Percentiles rank a stretch among this genome's conserved stretches.
These are phyloP conservation scores for Trypanosomatidae sp. DNA, from an alignment of 208 protist species.

Conservation along the genomic window DNA sequence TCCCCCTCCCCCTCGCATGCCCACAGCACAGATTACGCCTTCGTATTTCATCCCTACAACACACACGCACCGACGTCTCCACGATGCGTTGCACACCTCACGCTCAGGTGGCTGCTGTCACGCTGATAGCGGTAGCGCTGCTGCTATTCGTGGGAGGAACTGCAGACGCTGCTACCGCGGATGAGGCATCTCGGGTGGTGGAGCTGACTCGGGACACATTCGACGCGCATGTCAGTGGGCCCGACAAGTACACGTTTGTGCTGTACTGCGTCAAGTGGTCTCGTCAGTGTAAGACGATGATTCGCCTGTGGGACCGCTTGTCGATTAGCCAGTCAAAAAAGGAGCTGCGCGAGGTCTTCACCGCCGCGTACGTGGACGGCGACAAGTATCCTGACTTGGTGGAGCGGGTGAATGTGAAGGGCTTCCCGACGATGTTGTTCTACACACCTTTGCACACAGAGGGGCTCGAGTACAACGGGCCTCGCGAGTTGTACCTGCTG, in stretches of 20 bases:
- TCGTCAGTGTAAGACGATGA: conserved; percentile 34
- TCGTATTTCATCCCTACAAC: neutral
- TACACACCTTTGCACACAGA: conserved; percentile 70
- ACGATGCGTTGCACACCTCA: neutral
- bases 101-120: neutral
- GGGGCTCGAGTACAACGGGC: conserved; percentile 56
- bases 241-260: conserved; percentile 64
- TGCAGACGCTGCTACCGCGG: neutral
- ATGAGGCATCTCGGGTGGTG: conserved; percentile 47
- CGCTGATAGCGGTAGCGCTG: conserved; percentile 2
- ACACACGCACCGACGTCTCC: neutral
- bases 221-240: conserved; percentile 52
- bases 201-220: conserved; percentile 63
- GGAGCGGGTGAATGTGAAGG: conserved; percentile 41
- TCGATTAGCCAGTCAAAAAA: conserved; percentile 69
- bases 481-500: conserved; percentile 41
- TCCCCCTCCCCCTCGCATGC: neutral
- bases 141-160: conserved; percentile 5
- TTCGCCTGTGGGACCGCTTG: conserved; percentile 55
- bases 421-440: conserved; percentile 61
- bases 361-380: conserved; percentile 61
- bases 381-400: conserved; percentile 54
- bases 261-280: conserved; percentile 76
- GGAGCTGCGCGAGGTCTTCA: conserved; percentile 54
- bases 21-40: neutral